phyloP scores from a whole-genome alignment of 2,329 filamentous ascomycete genomes.

The Keithomyces neogunnii region DNA sequence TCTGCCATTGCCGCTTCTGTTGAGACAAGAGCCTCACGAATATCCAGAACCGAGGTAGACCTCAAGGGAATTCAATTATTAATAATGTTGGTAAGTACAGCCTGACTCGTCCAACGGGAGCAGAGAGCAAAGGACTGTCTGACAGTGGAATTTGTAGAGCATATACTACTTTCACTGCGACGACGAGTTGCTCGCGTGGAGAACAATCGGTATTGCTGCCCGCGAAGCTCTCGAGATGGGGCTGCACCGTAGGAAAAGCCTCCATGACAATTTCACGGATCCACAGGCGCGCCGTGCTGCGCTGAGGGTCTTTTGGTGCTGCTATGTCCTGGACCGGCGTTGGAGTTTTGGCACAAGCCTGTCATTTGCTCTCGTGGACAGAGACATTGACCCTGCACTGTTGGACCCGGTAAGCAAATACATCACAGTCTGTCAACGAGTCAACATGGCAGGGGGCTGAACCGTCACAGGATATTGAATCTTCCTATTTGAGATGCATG shows the following conservation, averaged over 20 bases:
- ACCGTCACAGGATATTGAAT: conserved; percentile 19
- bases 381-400: conserved; percentile 39
- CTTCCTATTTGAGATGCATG: conserved; percentile 37
- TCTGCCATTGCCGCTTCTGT: conserved; percentile 20
- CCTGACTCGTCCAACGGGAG: no score
- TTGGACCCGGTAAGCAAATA: conserved; percentile 28
- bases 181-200: conserved; percentile 41
- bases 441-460: neutral
- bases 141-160: conserved; percentile 15
- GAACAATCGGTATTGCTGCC: conserved; percentile 36
- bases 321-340: conserved; percentile 41
- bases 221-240: conserved; percentile 39
- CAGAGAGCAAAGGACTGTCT: neutral
- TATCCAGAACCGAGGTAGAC: conserved; percentile 20
- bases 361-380: conserved; percentile 38
- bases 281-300: conserved; percentile 20
- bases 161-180: conserved; percentile 37
- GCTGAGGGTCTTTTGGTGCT: conserved; percentile 38
- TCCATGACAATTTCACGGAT: conserved; percentile 29
- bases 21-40: conserved; percentile 18
- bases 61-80: conserved; percentile 25
- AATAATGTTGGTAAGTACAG: conserved; percentile 18
- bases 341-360: conserved; percentile 44
- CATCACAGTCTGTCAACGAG: neutral
- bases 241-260: conserved; percentile 35